These are phyloP conservation scores for Artemisia annua DNA, from an alignment of 129 eudicot species.

Conservation along the genomic window DNA sequence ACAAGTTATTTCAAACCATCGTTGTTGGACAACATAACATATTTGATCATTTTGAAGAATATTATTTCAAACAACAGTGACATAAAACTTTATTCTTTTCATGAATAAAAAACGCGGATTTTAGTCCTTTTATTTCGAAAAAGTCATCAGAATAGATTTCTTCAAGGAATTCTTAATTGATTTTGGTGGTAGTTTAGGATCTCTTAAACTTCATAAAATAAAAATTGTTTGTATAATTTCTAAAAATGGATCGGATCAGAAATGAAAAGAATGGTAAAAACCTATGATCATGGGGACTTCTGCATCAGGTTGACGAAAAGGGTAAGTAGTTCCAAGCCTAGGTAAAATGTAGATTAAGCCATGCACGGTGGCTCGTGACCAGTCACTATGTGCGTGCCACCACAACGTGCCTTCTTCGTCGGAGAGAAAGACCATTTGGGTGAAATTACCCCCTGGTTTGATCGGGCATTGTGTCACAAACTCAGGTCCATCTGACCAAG, in stretches of 20 bases:
- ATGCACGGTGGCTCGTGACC: conserved; percentile 63
- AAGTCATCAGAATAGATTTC: too few relatives aligned
- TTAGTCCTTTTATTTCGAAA: too few relatives aligned
- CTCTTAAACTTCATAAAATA: background rate
- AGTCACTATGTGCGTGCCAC: conserved; percentile 80
- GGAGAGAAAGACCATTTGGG: conserved; percentile 19
- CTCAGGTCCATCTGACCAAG: conserved; percentile 77
- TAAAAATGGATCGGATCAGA: too few relatives aligned
- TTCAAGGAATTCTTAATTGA: too few relatives aligned
- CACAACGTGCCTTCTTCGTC: conserved; percentile 61
- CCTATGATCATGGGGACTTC: conserved; percentile 57
- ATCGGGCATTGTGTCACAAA: conserved; percentile 63
- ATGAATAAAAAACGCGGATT: too few relatives aligned
- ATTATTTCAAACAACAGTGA: too few relatives aligned
- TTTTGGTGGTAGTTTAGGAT: too few relatives aligned
- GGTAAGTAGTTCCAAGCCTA: conserved; percentile 40
- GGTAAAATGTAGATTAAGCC: conserved; percentile 52
- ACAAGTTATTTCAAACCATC: background rate
- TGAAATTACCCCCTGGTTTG: conserved; percentile 53
- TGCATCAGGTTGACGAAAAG: conserved; percentile 49
- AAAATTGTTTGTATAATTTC: too few relatives aligned
- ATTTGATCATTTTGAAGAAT: background rate
- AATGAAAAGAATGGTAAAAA: conserved; percentile 11
- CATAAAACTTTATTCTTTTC: too few relatives aligned
- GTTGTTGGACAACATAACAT: background rate